phyloP scores from a whole-genome alignment of 1,139 yeast species.

The Ogataea hybrid region DNA sequence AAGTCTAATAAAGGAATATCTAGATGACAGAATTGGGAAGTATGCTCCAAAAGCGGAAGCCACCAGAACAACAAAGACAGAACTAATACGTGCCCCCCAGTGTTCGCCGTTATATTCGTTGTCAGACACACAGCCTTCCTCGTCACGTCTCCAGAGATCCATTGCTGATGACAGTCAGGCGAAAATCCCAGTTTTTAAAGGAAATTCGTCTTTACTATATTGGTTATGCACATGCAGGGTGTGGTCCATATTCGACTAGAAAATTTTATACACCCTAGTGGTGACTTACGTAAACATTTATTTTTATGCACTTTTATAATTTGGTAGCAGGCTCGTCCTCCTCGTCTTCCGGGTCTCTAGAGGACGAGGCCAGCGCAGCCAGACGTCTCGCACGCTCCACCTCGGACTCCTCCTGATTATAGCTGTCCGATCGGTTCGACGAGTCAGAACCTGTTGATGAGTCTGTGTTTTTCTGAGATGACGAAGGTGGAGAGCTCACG shows the following conservation, averaged over 20 bases:
- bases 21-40: slow-evolving; percentile 58
- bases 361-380: slow-evolving; percentile 67
- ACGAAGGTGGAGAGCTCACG: slow-evolving; percentile 14
- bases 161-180: background rate
- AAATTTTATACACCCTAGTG: slow-evolving; percentile 8
- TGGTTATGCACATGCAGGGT: slow-evolving; percentile 6
- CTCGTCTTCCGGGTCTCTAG: slow-evolving; percentile 57
- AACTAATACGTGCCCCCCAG: slow-evolving; percentile 66
- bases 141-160: slow-evolving; percentile 14
- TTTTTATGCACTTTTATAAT: background rate
- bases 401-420: slow-evolving; percentile 47
- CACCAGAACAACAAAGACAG: slow-evolving; percentile 64
- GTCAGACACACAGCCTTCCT: slow-evolving; percentile 24
- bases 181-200: background rate
- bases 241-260: background rate
- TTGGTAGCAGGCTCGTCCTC: slow-evolving; percentile 35
- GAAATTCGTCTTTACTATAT: slow-evolving; percentile 5
- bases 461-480: background rate
- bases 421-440: background rate
- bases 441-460: background rate
- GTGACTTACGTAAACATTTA: background rate
- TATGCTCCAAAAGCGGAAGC: slow-evolving; percentile 58
- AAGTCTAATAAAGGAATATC: slow-evolving; percentile 49
- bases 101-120: slow-evolving; percentile 43
- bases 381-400: slow-evolving; percentile 74